Percentiles rank a stretch among this genome's conserved stretches.
These are phyloP conservation scores for Fusarium musae DNA, from an alignment of 2,329 filamentous ascomycete species.

Conservation along the genomic window DNA sequence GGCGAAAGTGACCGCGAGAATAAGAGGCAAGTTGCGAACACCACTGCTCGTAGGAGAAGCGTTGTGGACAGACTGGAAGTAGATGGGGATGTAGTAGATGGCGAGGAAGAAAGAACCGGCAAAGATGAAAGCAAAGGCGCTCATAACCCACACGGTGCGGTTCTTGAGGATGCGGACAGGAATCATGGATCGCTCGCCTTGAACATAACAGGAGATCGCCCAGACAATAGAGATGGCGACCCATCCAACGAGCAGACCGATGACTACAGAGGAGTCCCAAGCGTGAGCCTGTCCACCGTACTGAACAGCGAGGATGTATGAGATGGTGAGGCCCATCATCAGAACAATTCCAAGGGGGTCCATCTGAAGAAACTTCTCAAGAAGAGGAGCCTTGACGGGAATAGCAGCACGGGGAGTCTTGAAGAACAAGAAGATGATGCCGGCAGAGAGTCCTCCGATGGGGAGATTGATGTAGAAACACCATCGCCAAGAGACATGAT, in stretches of 20 bases:
- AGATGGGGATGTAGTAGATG: conserved; percentile 61
- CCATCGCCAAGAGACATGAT: conserved; percentile 53
- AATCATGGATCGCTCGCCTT: conserved; percentile 60
- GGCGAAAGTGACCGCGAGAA: conserved; percentile 56
- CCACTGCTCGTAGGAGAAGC: conserved; percentile 54
- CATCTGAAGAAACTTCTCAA: conserved; percentile 60
- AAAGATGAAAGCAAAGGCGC: conserved; percentile 55
- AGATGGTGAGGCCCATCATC: conserved; percentile 57
- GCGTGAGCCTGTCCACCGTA: conserved; percentile 58
- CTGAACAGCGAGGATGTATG: conserved; percentile 59
- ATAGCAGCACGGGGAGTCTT: conserved; percentile 53
- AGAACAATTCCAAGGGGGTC: conserved; percentile 58
- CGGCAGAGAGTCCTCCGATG: conserved; percentile 49
- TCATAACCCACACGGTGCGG: conserved; percentile 53
- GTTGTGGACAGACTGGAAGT: conserved; percentile 56
- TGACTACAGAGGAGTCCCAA: conserved; percentile 55
- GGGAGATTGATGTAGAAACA: conserved; percentile 56
- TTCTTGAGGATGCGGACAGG: conserved; percentile 52
- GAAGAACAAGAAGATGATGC: conserved; percentile 56
- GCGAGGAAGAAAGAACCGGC: conserved; percentile 57
- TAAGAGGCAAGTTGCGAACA: conserved; percentile 58
- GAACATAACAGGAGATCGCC: conserved; percentile 51
- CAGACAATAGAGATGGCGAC: conserved; percentile 50
- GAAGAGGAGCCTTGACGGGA: conserved; percentile 50
- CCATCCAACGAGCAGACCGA: conserved; percentile 57